Conservation (phyloP, 306 rosid genomes). For the Luffa aegyptiaca region DNA sequence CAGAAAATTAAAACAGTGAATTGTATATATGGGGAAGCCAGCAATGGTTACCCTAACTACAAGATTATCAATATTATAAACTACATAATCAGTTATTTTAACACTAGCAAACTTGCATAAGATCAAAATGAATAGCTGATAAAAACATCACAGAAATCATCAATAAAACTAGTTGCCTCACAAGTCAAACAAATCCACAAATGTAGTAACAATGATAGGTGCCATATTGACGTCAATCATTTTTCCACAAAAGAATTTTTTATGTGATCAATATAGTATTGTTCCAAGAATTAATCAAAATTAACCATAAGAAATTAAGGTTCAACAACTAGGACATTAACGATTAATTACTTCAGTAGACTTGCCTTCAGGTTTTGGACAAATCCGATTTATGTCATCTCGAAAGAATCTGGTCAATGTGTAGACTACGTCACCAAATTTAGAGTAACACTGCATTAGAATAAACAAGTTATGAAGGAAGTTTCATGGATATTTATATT, state of each 20-base stretch:
- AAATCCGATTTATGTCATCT: conserved; percentile 38
- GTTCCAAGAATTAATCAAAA: not conserved
- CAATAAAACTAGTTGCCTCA: not conserved
- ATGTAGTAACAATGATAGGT: not conserved
- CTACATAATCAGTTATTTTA: not conserved
- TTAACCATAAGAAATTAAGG: not conserved
- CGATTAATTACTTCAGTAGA: conserved; percentile 16
- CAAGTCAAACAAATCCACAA: conserved; percentile 3
- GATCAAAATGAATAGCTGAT: not conserved
- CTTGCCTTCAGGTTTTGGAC: conserved; percentile 38
- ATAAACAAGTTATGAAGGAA: conserved; percentile 20
- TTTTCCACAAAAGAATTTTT: not conserved
- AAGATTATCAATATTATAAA: not conserved
- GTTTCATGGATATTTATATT: conserved; percentile 9
- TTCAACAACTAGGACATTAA: not conserved
- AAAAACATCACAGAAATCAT: not conserved
- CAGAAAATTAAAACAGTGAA: not conserved
- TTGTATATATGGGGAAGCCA: not conserved
- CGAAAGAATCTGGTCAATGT: conserved; percentile 83
- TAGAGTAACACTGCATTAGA: conserved; percentile 57
- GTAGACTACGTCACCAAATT: conserved; percentile 77
- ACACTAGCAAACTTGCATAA: not conserved
- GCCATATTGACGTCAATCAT: not conserved
- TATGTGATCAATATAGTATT: not conserved
- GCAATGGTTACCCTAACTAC: not conserved